A percentile compares a stretch with the other conserved stretches of the same genome.
Conservation (phyloP, 352 stramenopile species). For the Thalassiosira mediterranea region DNA sequence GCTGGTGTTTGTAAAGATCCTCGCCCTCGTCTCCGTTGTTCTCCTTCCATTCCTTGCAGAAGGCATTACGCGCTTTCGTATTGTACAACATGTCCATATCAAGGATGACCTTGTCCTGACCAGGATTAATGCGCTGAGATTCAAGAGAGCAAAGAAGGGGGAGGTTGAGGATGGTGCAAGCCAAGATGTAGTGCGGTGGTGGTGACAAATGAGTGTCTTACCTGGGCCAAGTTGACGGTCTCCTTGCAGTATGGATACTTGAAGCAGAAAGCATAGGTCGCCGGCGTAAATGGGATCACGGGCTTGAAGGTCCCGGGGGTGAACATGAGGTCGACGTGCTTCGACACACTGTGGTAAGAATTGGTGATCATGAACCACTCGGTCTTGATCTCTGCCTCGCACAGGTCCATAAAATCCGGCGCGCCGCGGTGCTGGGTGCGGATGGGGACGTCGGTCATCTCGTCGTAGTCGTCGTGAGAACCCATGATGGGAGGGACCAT, state of each 20-base stretch:
- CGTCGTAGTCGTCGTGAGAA: conserved; percentile 45
- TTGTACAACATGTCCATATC: conserved; percentile 73
- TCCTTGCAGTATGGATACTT: conserved; percentile 70
- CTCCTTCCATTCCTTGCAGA: conserved; percentile 66
- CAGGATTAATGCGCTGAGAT: conserved; percentile 54
- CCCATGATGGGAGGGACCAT: conserved; percentile 49
- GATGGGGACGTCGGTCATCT: conserved; percentile 52
- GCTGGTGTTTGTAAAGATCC: conserved; percentile 60
- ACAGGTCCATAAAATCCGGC: conserved; percentile 67
- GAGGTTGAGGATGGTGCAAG: too few species aligned
- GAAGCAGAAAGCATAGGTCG: conserved; percentile 67
- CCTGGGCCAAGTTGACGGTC: conserved; percentile 55
- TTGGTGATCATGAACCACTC: too few species aligned
- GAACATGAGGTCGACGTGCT: too few species aligned
- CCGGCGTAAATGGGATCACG: conserved; percentile 58
- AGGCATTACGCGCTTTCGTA: conserved; percentile 53
- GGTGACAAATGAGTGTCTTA: too few species aligned
- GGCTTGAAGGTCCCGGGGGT: too few species aligned
- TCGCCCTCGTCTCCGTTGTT: conserved; percentile 57
- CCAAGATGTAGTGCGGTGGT: too few species aligned
- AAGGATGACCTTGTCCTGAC: conserved; percentile 45
- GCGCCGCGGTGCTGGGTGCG: conserved; percentile 42
- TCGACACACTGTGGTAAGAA: too few species aligned
- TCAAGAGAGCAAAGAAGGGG: too few species aligned
- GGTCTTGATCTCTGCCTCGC: conserved; percentile 60